A percentile compares a stretch with the other conserved stretches of the same genome.
phyloP scores from a whole-genome alignment of 2,329 filamentous ascomycete species.

The Fusarium sp. region DNA sequence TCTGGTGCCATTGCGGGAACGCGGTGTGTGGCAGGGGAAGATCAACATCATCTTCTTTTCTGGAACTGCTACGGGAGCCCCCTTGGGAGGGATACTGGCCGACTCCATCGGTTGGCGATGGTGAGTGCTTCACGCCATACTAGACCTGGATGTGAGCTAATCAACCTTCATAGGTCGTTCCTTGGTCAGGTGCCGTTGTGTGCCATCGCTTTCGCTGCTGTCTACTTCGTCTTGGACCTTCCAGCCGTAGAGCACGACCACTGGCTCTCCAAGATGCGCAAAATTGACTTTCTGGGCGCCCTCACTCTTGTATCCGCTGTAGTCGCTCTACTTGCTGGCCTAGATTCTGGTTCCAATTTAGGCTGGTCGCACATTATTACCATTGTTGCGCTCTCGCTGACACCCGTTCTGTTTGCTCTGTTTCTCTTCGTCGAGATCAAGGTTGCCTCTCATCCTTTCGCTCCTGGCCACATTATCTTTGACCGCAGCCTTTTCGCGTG shows the following conservation, averaged over 20 bases:
- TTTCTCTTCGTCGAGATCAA: conserved; percentile 77
- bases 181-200: conserved; percentile 76
- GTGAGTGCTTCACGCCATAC: conserved; percentile 52
- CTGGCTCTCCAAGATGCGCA: conserved; percentile 72
- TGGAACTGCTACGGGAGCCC: conserved; percentile 76
- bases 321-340: conserved; percentile 71
- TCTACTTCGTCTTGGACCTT: conserved; percentile 70
- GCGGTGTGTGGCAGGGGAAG: conserved; percentile 78
- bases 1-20: conserved; percentile 73
- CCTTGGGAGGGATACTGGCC: conserved; percentile 76
- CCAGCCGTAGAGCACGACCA: conserved; percentile 70
- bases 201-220: conserved; percentile 70
- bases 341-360: conserved; percentile 79
- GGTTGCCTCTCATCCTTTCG: conserved; percentile 77
- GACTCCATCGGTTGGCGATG: conserved; percentile 81
- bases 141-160: not conserved
- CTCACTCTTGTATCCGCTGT: conserved; percentile 73
- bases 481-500: conserved; percentile 72
- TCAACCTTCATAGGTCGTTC: conserved; percentile 67
- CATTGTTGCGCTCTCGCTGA: conserved; percentile 65
- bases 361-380: conserved; percentile 72
- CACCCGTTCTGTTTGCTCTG: conserved; percentile 68
- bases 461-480: conserved; percentile 78
- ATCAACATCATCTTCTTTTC: conserved; percentile 77
- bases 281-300: conserved; percentile 80